These are phyloP conservation scores for Schrenkiella parvula DNA, from an alignment of 345 rosid genomes.

Conservation along the genomic window DNA sequence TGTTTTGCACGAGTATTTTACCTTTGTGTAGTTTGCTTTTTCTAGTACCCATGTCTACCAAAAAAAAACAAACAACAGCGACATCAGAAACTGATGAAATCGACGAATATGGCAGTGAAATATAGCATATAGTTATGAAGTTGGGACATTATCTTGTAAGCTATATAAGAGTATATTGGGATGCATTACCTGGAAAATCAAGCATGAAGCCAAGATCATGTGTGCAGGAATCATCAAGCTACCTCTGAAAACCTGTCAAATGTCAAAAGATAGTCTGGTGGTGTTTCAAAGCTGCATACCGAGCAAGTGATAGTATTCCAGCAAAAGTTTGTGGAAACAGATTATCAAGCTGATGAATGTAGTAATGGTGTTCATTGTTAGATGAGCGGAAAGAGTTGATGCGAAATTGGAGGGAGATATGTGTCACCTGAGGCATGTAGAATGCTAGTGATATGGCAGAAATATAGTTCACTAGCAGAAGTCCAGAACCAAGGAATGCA, in stretches of 20 bases:
- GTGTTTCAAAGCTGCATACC: not conserved
- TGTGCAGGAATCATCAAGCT: slow-evolving; percentile 77
- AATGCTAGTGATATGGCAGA: slow-evolving; percentile 70
- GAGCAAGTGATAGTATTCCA: not conserved
- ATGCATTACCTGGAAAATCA: slow-evolving; percentile 75
- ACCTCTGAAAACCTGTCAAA: slow-evolving; percentile 71
- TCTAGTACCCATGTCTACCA: slow-evolving; percentile 79
- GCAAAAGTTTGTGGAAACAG: not conserved
- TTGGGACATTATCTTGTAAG: not conserved
- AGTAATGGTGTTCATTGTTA: not conserved
- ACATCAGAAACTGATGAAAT: not conserved
- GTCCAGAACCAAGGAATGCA: slow-evolving; percentile 83
- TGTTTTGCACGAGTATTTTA: slow-evolving; percentile 25
- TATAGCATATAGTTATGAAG: not conserved
- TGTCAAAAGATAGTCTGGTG: not conserved
- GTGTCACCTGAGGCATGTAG: slow-evolving; percentile 84
- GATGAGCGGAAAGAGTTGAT: slow-evolving; percentile 3
- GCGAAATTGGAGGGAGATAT: slow-evolving; percentile 5
- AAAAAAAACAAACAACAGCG: slow-evolving; percentile 15
- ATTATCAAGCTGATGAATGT: not conserved
- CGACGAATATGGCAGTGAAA: not conserved
- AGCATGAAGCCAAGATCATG: slow-evolving; percentile 56
- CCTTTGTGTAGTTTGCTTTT: slow-evolving; percentile 79
- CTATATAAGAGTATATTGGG: not conserved
- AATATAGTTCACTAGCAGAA: slow-evolving; percentile 72